Base-by-base conservation (phyloP, 805 yeast species). In the Candida orba region DNA sequence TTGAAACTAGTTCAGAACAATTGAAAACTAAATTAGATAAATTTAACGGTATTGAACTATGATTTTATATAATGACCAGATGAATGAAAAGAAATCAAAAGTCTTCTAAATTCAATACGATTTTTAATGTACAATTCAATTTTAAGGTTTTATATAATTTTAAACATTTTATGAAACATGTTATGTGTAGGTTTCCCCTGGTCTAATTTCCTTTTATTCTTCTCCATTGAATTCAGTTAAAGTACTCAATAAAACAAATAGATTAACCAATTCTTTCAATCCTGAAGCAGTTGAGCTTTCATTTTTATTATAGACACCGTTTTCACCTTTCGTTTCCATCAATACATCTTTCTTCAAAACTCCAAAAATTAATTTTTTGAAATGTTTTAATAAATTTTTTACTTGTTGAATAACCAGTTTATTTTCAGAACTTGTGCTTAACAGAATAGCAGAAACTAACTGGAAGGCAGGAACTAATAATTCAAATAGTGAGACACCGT, bases 391-490 rank as follows among this genome's bases (percentile, higher is more conserved):
- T 36, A 88, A 59, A 4, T 62, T 67, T 41, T 67, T 69, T 0
- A 79, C 81, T 50, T 75, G 79, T 7, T 62, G 56, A 9, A 79
- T 67, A 14, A 84, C 79, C 1, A 75, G 69, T 46, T 69, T 72
- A 60, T 86, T 86, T 36, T 81, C 79, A 5, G 90, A 81, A 0
- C 96, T 95, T 69, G 85, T 75, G 2, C 95, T 77, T 9, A 89
- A 65, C 4, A 84, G 64, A 8, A 84, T 66, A 1, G 95, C 79
- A 9, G 79, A 62, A 3, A 87, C 67, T 38, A 88, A 64, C 54
- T 85, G 95, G 59, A 87, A 83, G 2, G 82, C 68, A 0, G 95
- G 93, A 30, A 81, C 72, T 34, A 85, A 67, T 17, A 85, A 64
- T 46, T 85, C 95, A 57, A 77, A 80, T 40, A 77, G 67, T 0